Conservation (phyloP, 2,329 filamentous ascomycete genomes). For the Teratosphaeria pseudoeucalypti region DNA sequence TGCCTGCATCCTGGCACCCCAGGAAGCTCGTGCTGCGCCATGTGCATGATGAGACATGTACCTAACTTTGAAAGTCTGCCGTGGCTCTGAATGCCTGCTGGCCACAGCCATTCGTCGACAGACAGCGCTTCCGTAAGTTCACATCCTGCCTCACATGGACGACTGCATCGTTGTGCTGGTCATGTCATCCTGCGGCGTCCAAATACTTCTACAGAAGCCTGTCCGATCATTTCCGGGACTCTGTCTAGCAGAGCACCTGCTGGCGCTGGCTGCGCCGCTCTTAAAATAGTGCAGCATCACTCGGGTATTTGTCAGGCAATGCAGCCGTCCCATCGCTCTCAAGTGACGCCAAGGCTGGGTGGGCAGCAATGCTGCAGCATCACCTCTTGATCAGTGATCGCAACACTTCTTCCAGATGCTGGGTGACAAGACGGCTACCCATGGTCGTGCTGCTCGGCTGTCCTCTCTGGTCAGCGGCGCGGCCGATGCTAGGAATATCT, state of each 20-base stretch:
- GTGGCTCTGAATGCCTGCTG: conserved; percentile 46
- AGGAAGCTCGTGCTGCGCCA: background rate
- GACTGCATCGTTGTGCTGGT: conserved; percentile 44
- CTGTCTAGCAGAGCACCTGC: conserved; percentile 46
- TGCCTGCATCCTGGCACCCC: conserved; percentile 10
- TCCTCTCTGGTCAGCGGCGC: too few relatives aligned
- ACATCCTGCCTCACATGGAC: conserved; percentile 45
- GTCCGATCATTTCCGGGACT: conserved; percentile 51
- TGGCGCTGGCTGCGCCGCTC: conserved; percentile 48
- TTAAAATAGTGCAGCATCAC: conserved; percentile 46
- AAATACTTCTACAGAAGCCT: conserved; percentile 34
- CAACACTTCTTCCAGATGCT: conserved; percentile 50
- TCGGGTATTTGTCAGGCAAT: conserved; percentile 47
- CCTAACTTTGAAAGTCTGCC: conserved; percentile 53
- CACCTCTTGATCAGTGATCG: conserved; percentile 29
- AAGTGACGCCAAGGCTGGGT: conserved; percentile 16
- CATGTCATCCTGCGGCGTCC: conserved; percentile 23
- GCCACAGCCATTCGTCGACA: conserved; percentile 56
- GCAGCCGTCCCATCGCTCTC: conserved; percentile 24
- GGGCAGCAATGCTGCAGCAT: conserved; percentile 6
- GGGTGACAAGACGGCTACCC: conserved; percentile 59
- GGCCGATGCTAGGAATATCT: too few relatives aligned
- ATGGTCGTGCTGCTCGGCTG: conserved; percentile 42
- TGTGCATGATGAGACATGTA: background rate
- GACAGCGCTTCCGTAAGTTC: conserved; percentile 31